phyloP scores from a whole-genome alignment of 345 rosid genomes.

The Firmiana major region DNA sequence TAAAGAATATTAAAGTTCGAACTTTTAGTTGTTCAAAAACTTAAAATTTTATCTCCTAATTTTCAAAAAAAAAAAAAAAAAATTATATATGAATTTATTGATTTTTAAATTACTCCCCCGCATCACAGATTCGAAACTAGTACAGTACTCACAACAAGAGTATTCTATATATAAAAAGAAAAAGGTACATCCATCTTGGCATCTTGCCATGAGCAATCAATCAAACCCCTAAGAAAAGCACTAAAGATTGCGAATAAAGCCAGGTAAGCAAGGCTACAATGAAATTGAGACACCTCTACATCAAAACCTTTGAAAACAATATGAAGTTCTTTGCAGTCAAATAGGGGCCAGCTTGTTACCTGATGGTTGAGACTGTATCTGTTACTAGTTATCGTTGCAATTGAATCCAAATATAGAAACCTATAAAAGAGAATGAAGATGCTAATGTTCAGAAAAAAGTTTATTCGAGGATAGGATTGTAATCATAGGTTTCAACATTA shows the following conservation, averaged over 20 bases:
- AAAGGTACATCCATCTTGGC: no score
- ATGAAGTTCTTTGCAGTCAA: constrained; percentile 3
- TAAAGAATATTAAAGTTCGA: no score
- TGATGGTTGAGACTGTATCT: background rate
- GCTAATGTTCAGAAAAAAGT: background rate
- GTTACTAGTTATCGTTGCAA: background rate
- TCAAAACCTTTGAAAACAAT: background rate
- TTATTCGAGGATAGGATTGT: background rate
- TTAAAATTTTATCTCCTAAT: no score
- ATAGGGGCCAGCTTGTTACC: background rate
- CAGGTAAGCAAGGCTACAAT: background rate
- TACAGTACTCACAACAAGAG: no score
- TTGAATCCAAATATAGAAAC: background rate
- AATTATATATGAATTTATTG: no score
- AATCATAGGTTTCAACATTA: no score
- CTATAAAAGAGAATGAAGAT: background rate
- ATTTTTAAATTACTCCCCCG: no score
- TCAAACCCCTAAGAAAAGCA: background rate
- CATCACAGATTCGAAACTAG: no score
- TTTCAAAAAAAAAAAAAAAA: no score
- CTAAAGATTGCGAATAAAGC: background rate
- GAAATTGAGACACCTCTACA: background rate
- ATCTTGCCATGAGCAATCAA: background rate
- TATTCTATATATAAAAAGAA: no score
- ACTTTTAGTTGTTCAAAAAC: no score